Evolutionary conservation across 176 grass and related monocot species (phyloP).

Genomic region (barley (Hordeum vulgare)): DNA sequence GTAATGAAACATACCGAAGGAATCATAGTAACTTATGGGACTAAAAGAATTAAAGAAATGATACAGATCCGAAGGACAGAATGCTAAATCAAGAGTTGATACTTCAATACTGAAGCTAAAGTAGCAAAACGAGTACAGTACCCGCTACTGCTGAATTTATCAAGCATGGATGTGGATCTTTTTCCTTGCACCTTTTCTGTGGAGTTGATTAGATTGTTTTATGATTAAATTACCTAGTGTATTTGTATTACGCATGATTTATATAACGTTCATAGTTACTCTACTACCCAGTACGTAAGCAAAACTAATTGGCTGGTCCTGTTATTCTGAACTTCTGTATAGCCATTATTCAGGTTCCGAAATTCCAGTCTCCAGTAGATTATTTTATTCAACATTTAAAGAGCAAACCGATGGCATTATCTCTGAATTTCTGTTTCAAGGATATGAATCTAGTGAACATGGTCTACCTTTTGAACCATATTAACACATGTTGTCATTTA

Average conservation of each 20-base stretch:
- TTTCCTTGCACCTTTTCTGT: no score
- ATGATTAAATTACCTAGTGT: no score
- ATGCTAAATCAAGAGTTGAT: background rate
- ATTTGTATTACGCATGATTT: background rate
- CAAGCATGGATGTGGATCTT: no score
- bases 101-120: background rate
- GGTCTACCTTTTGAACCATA: background rate
- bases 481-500: background rate
- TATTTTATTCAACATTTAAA: no score
- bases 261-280: background rate
- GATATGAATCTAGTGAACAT: background rate
- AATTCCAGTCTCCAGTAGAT: background rate
- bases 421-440: background rate
- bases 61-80: background rate
- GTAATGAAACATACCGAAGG: background rate
- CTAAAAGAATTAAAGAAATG: background rate
- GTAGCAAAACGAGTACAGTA: background rate
- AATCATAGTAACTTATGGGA: background rate
- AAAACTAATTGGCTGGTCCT: background rate
- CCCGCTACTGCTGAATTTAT: no score
- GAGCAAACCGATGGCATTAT: no score
- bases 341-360: background rate
- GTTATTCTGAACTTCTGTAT: background rate
- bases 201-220: no score
- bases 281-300: background rate